Evolutionary conservation across 345 rosid genomes (phyloP).

Genomic region (Eucalyptus urophylla): DNA sequence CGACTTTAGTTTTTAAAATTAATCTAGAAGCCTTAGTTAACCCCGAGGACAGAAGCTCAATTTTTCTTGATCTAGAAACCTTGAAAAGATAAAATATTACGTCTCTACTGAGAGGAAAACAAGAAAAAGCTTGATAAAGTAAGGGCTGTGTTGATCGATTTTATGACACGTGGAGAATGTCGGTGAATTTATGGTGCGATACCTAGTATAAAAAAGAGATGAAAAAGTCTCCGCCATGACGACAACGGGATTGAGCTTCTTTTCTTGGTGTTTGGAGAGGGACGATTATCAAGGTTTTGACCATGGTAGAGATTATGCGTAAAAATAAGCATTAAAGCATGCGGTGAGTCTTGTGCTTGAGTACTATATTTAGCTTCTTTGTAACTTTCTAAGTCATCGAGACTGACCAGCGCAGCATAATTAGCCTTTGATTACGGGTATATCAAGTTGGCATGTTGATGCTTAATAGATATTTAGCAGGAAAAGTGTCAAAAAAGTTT

Average conservation of each 20-base stretch:
- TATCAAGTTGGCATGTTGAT: no score
- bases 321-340: no score
- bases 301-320: no score
- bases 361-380: no score
- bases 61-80: not conserved
- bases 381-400: no score
- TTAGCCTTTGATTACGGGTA: no score
- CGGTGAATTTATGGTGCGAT: not conserved
- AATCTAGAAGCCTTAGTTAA: not conserved
- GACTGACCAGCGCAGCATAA: no score
- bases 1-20: not conserved
- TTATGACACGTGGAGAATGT: not conserved
- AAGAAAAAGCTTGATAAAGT: not conserved
- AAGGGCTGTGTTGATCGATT: not conserved
- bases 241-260: not conserved
- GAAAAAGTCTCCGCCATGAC: not conserved
- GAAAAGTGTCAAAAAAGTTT: no score
- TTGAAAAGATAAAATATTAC: not conserved
- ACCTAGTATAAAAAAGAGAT: not conserved
- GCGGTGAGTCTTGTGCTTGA: no score
- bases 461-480: no score
- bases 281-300: no score
- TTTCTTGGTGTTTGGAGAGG: no score
- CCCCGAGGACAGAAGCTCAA: not conserved
- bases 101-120: not conserved